Evolutionary conservation across 1,284 basidiomycete species (phyloP).

Genomic region (Sporisorium reilianum): DNA sequence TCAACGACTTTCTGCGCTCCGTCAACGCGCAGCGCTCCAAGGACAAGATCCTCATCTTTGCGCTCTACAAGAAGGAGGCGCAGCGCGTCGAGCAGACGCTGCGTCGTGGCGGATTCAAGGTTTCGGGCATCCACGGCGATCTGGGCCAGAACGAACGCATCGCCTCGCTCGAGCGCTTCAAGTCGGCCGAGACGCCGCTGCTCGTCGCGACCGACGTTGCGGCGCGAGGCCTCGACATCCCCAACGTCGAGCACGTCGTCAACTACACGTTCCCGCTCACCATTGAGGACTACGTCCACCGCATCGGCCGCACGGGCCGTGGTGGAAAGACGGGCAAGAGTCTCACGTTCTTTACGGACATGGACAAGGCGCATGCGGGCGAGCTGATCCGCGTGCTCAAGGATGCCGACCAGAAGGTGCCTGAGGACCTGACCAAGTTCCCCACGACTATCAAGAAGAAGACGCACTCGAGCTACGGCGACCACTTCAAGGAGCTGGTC

Average conservation of each 20-base stretch:
- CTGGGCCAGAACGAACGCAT: conserved; percentile 88
- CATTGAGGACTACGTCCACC: conserved; percentile 86
- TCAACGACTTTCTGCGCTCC: conserved; percentile 64
- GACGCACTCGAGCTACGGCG: conserved; percentile 77
- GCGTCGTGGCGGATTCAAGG: conserved; percentile 81
- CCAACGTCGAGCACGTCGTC: conserved; percentile 82
- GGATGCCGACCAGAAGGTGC: conserved; percentile 82
- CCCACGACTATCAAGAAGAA: conserved; percentile 96
- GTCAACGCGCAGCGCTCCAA: conserved; percentile 71
- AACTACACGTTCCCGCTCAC: conserved; percentile 90
- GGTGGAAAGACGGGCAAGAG: conserved; percentile 91
- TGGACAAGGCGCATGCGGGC: conserved; percentile 81
- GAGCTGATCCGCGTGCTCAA: conserved; percentile 91
- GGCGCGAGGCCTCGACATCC: conserved; percentile 95
- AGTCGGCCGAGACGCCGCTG: conserved; percentile 82
- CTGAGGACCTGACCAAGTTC: conserved; percentile 85
- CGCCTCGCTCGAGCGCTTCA: conserved; percentile 89
- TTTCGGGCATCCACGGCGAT: conserved; percentile 92
- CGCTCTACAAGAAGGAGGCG: conserved; percentile 90
- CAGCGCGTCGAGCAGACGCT: conserved; percentile 87
- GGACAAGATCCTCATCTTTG: conserved; percentile 89
- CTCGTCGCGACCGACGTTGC: conserved; percentile 98
- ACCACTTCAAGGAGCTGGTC: conserved; percentile 71
- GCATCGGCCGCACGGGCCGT: conserved; percentile 94
- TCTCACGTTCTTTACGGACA: conserved; percentile 88